Conservation (phyloP, 768 basidiomycete species). For the Pholiota molesta region DNA sequence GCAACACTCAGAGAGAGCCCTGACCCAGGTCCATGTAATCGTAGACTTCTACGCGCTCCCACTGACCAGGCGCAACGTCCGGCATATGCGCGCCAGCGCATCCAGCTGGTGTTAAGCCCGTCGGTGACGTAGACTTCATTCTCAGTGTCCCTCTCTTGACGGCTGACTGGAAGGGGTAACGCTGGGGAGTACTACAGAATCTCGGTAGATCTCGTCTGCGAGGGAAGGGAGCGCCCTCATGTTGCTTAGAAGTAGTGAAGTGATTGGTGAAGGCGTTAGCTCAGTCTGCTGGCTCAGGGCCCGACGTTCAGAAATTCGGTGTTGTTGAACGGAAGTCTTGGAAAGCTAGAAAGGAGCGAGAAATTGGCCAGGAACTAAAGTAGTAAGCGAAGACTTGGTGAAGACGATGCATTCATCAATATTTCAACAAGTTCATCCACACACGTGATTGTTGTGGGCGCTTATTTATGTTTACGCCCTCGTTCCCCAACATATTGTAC, state of each 20-base stretch:
- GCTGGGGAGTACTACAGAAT: neutral
- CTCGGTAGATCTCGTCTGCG: neutral
- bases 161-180: neutral
- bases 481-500: no score
- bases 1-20: no score
- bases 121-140: no score
- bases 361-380: no score
- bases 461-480: neutral
- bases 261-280: no score
- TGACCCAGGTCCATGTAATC: neutral
- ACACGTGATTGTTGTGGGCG: neutral
- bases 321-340: no score
- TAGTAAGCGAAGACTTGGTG: no score
- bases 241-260: neutral
- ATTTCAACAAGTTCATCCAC: neutral
- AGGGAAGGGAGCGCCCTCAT: neutral
- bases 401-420: no score
- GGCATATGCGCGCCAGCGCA: neutral
- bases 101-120: conserved; percentile 8
- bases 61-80: neutral
- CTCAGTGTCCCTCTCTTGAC: neutral
- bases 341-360: no score
- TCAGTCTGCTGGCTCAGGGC: no score
- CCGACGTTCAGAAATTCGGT: no score
- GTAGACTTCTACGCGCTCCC: neutral